phyloP scores from a whole-genome alignment of 345 rosid species.

The Gossypium anomalum region DNA sequence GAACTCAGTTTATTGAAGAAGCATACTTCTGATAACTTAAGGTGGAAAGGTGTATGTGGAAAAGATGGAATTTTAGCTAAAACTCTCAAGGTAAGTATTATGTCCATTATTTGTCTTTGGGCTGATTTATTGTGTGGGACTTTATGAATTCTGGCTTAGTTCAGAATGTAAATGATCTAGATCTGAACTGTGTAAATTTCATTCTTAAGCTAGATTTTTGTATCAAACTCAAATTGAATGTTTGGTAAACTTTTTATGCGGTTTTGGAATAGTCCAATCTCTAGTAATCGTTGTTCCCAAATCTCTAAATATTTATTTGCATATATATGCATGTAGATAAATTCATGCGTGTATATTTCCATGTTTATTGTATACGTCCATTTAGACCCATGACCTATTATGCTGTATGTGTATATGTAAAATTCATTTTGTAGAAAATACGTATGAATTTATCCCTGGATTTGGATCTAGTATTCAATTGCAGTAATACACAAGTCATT shows the following conservation, averaged over 20 bases:
- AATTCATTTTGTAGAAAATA: neutral
- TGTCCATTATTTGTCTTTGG: constrained; percentile 13
- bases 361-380: neutral
- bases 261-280: constrained; percentile 12
- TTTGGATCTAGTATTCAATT: neutral
- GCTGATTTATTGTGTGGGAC: neutral
- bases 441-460: neutral
- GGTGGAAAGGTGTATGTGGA: constrained; percentile 85
- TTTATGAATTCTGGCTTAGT: neutral
- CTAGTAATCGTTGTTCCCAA: neutral
- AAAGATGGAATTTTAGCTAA: constrained; percentile 76
- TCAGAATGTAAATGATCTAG: constrained; percentile 1
- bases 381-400: neutral
- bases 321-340: neutral
- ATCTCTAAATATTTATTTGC: neutral
- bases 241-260: neutral
- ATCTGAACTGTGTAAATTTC: neutral
- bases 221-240: neutral
- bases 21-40: constrained; percentile 61
- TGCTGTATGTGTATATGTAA: neutral
- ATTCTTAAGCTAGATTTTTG: neutral
- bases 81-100: constrained; percentile 71
- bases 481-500: neutral
- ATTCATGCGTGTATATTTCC: neutral
- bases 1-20: constrained; percentile 85